phyloP scores from a whole-genome alignment of 1,139 yeast genomes.

The Suhomyces choctaworum region DNA sequence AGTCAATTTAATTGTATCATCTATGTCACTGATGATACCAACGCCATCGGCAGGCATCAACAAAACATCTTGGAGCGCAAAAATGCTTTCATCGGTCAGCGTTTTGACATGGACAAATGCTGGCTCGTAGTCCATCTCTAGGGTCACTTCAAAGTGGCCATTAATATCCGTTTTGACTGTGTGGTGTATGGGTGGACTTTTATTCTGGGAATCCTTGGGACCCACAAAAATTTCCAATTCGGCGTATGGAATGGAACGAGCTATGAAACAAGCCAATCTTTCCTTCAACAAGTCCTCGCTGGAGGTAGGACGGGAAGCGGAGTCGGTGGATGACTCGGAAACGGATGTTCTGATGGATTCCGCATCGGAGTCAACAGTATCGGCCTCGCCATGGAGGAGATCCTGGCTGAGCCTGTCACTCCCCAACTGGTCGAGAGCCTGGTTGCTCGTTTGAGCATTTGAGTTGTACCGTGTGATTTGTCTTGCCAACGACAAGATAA shows the following conservation, averaged over 20 bases:
- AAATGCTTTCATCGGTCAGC: conserved; percentile 44
- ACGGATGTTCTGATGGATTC: conserved; percentile 11
- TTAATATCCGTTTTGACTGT: conserved; percentile 51
- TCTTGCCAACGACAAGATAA: conserved; percentile 67
- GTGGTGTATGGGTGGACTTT: conserved; percentile 24
- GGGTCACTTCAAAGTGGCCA: conserved; percentile 56
- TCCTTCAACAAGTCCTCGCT: conserved; percentile 48
- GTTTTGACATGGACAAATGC: conserved; percentile 47
- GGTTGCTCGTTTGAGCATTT: conserved; percentile 20
- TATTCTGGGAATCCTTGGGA: conserved; percentile 29
- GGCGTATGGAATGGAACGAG: conserved; percentile 55
- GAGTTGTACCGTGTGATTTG: conserved; percentile 57
- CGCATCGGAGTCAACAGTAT: conserved; percentile 12
- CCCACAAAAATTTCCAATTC: conserved; percentile 55
- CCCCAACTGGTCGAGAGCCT: conserved; percentile 34
- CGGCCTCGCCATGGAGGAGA: conserved; percentile 16
- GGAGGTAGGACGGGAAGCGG: conserved; percentile 6
- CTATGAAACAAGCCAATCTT: conserved; percentile 60
- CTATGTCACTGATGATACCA: conserved; percentile 87
- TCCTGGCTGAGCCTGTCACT: conserved; percentile 34
- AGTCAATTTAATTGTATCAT: conserved; percentile 87
- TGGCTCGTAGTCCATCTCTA: conserved; percentile 57
- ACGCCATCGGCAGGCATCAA: conserved; percentile 52
- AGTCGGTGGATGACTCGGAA: conserved; percentile 9
- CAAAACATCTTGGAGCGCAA: conserved; percentile 46